phyloP scores from a whole-genome alignment of 148 eudicot species.

The Chenopodium album region DNA sequence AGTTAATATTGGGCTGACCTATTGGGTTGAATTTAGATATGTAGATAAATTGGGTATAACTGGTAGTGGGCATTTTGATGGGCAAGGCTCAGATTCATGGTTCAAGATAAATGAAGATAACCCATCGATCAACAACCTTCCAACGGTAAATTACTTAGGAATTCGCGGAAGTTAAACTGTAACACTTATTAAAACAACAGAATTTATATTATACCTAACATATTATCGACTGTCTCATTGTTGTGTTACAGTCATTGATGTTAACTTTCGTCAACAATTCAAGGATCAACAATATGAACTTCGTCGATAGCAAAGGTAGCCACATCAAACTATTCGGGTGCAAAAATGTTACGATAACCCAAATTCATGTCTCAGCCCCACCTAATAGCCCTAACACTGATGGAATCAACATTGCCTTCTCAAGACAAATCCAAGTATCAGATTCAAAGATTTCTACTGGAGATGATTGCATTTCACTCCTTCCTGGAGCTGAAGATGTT shows the following conservation, averaged over 20 bases:
- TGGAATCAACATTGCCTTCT: constrained; percentile 47
- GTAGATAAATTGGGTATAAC: not conserved
- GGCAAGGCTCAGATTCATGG: constrained; percentile 3
- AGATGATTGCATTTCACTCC: constrained; percentile 61
- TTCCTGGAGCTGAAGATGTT: constrained; percentile 40
- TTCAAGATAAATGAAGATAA: not conserved
- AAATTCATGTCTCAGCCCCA: constrained; percentile 31
- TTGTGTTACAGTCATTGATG: constrained; percentile 18
- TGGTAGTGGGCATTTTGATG: constrained; percentile 18
- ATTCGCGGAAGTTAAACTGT: no score
- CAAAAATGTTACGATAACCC: not conserved
- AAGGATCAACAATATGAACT: constrained; percentile 11
- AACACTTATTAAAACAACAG: no score
- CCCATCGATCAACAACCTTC: not conserved
- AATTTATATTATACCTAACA: no score
- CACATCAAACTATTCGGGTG: constrained; percentile 27
- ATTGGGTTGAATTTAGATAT: constrained; percentile 14
- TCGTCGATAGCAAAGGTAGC: constrained; percentile 30
- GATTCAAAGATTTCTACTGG: constrained; percentile 40
- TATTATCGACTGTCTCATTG: no score
- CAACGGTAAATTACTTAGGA: not conserved
- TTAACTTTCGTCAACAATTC: constrained; percentile 24
- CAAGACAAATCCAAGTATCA: constrained; percentile 29
- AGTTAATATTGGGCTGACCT: not conserved
- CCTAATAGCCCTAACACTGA: constrained; percentile 57